Evolutionary conservation across 2,329 filamentous ascomycete species (phyloP), one percentile per base, ranked within the genome.

Genomic region (Epicoccum sorghinum): DNA sequence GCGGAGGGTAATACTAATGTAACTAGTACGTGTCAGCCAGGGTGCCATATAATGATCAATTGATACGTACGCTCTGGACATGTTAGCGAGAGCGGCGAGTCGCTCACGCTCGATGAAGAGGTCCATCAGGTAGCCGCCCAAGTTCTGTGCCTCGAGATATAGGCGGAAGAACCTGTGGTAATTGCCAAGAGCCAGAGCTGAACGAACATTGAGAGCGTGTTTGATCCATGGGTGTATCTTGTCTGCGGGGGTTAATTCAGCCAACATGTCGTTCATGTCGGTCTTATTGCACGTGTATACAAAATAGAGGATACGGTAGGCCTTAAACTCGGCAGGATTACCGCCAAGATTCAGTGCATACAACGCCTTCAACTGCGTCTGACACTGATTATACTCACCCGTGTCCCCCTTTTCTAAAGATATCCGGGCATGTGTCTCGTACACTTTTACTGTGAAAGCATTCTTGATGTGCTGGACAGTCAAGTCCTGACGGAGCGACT

Each of bases 341-440:
- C 93, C 95, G 72, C 91, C 91, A 74, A 96, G 81, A 65, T 90
- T 89, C 79, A 91, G 86, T 75, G 86, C 86, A 79, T 99, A 98
- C 70, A 99, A 82, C 63, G 89, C 91, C 77, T 91, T 91, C 73
- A 99, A 83, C 80, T 99, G 95, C 70, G 95, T 98, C 82, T 99
- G 95, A 79, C 95, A 99, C 84, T 99, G 95, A 82, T 99, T 99
- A 95, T 99, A 99, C 95, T 99, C 95, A 99, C 95, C 93, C 82
- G 98, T 86, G 82, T 99, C 95, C 79, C 90, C 92, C 84, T 96
- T 97, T 79, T 99, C 93, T 77, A 99, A 83, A 65, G 95, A 95
- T 78, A 99, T 98, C 57, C 95, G 89, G 61, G 93, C 95, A 79
- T 99, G 95, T 58, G 93, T 96, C 79, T 99, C 95, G 78, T 99